Percentiles rank a stretch among this genome's conserved stretches.
Evolutionary conservation across 1,139 yeast species (phyloP).

Genomic region (Lodderomyces theae): DNA sequence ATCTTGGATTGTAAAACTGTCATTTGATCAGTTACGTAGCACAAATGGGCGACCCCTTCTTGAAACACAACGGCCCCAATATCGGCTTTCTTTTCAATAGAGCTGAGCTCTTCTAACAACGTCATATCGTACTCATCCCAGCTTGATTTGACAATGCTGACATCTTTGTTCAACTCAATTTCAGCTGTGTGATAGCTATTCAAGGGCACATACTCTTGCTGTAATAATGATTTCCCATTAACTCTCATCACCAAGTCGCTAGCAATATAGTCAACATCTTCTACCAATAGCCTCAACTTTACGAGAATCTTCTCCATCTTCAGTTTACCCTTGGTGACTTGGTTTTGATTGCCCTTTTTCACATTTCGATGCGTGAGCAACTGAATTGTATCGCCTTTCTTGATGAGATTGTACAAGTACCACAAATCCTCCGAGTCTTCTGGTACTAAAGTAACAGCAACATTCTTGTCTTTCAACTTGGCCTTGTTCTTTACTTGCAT

Average conservation of each 20-base stretch:
- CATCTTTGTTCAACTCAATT: constrained; percentile 64
- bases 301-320: constrained; percentile 59
- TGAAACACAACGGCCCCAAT: constrained; percentile 92
- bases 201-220: constrained; percentile 74
- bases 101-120: constrained; percentile 65
- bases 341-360: constrained; percentile 36
- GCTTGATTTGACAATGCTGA: constrained; percentile 67
- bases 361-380: constrained; percentile 68
- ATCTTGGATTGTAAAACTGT: constrained; percentile 78
- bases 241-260: constrained; percentile 73
- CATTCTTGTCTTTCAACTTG: constrained; percentile 54
- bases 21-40: constrained; percentile 85
- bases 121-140: constrained; percentile 79
- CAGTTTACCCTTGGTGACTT: constrained; percentile 37
- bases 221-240: constrained; percentile 74
- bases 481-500: constrained; percentile 18
- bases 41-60: constrained; percentile 92
- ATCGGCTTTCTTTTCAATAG: constrained; percentile 79
- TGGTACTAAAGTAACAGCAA: constrained; percentile 64
- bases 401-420: constrained; percentile 78
- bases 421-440: constrained; percentile 93
- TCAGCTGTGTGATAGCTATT: constrained; percentile 89
- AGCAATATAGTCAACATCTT: constrained; percentile 75
- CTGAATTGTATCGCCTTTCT: constrained; percentile 70
- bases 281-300: constrained; percentile 56